Base-by-base conservation (phyloP, 1,139 yeast species). In the Suhomyces guaymorum region DNA sequence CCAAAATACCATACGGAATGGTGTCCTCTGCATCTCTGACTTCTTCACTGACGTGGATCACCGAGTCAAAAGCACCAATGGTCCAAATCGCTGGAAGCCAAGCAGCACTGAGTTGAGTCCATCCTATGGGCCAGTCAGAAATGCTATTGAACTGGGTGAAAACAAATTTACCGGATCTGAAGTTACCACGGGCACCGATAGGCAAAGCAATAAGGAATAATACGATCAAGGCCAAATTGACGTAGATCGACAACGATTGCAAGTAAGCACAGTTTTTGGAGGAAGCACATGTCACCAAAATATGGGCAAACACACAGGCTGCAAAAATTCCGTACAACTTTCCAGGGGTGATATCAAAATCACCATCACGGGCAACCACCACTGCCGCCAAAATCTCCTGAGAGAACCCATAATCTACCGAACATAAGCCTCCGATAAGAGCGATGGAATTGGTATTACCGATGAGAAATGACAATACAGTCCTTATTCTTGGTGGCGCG, bases 21-120 rank as follows among this genome's bases (percentile, higher is more conserved):
- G 86, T 78, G 35, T 63, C 66, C 15, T 80, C 68, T 9, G 90
- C 87, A 49, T 80, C 75, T 27, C 67, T 65, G 16, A 85, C 84
- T 53, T 83, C 90, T 55, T 83, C 92, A 17, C 81, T 70, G 74
- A 81, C 76, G 56, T 82, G 90, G 31, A 82, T 79, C 46, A 83
- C 80, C 5, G 84, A 75, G 54, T 82, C 90, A 51, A 80, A 82
- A 0, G 85, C 80, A 43, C 81, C 80, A 48, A 78, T 77, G 11
- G 80, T 75, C 83, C 83, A 78, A 33, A 75, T 75, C 1, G 84
- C 81, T 2, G 86, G 80, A 71, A 80, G 72, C 73, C 82, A 74
- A 12, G 80, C 68, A 32, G 52, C 34, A 44, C 44, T 40, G 15
- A 49, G 26, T 28, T 48, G 55, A 7, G 79, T 72, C 83, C 86